phyloP scores from a whole-genome alignment of 2,329 filamentous ascomycete species.

The Cladophialophora immunda region DNA sequence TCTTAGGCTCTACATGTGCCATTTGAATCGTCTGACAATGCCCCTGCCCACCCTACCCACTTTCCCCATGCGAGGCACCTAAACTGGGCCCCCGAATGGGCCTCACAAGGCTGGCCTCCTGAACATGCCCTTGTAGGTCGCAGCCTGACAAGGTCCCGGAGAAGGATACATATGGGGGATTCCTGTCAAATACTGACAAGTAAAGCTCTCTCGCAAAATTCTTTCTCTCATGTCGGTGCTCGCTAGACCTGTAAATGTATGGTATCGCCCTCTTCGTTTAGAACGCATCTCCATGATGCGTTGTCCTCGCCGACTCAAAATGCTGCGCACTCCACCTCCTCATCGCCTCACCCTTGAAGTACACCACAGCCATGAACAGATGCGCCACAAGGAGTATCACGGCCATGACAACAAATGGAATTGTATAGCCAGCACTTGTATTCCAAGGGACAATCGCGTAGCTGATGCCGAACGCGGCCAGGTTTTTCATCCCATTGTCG shows the following conservation, averaged over 20 bases:
- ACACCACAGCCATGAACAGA: constrained; percentile 20
- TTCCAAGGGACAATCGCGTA: constrained; percentile 32
- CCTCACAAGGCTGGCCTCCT: neutral
- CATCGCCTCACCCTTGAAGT: constrained; percentile 23
- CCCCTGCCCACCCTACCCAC: neutral
- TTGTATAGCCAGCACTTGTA: constrained; percentile 25
- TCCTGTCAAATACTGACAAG: neutral
- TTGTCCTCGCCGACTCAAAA: constrained; percentile 11
- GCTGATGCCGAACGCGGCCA: constrained; percentile 29
- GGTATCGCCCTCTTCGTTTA: constrained; percentile 6
- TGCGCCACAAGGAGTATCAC: constrained; percentile 29
- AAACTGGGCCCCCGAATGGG: too few relatives aligned
- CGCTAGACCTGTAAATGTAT: neutral
- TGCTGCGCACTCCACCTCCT: constrained; percentile 19
- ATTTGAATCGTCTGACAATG: neutral
- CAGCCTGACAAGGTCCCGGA: neutral
- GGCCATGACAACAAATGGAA: constrained; percentile 28
- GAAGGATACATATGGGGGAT: neutral
- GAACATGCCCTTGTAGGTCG: neutral
- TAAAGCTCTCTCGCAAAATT: neutral
- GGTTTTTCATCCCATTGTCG: constrained; percentile 31
- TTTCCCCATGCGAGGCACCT: neutral
- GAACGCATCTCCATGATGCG: constrained; percentile 26
- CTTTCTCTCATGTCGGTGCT: neutral
- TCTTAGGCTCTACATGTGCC: neutral